Evolutionary conservation across 306 rosid species (phyloP).

Genomic region (Datisca glomerata): DNA sequence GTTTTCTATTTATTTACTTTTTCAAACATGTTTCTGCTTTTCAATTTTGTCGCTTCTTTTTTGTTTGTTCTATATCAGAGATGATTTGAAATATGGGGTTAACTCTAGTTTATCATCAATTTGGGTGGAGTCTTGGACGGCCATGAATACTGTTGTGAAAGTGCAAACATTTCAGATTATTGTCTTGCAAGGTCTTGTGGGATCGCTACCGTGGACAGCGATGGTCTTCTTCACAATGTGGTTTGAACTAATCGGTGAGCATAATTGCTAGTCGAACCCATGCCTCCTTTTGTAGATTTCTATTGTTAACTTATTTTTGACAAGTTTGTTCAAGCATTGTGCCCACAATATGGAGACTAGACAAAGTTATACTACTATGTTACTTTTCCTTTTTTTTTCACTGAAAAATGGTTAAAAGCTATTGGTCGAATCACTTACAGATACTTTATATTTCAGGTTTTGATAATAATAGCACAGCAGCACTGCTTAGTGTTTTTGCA

Average conservation of each 20-base stretch:
- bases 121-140: constrained; percentile 64
- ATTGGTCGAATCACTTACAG: too few relatives aligned
- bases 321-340: too few relatives aligned
- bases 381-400: too few relatives aligned
- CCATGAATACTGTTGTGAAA: constrained; percentile 57
- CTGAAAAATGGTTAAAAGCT: too few relatives aligned
- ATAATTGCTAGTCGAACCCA: too few relatives aligned
- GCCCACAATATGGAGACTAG: too few relatives aligned
- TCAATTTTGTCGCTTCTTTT: constrained; percentile 8
- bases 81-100: constrained; percentile 27
- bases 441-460: constrained; percentile 67
- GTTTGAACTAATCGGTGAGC: constrained; percentile 84
- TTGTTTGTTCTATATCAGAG: constrained; percentile 24
- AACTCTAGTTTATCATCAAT: constrained; percentile 33
- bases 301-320: too few relatives aligned
- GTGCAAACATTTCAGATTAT: constrained; percentile 68
- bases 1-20: too few relatives aligned
- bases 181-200: constrained; percentile 73
- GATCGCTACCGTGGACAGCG: constrained; percentile 94
- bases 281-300: background rate
- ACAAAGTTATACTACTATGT: too few relatives aligned
- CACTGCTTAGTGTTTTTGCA: constrained; percentile 62
- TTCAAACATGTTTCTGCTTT: background rate
- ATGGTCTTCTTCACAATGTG: constrained; percentile 98
- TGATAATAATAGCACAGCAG: constrained; percentile 65